Conservation (phyloP, 2,329 filamentous ascomycete species). For the Atkinsonella hypoxylon region DNA sequence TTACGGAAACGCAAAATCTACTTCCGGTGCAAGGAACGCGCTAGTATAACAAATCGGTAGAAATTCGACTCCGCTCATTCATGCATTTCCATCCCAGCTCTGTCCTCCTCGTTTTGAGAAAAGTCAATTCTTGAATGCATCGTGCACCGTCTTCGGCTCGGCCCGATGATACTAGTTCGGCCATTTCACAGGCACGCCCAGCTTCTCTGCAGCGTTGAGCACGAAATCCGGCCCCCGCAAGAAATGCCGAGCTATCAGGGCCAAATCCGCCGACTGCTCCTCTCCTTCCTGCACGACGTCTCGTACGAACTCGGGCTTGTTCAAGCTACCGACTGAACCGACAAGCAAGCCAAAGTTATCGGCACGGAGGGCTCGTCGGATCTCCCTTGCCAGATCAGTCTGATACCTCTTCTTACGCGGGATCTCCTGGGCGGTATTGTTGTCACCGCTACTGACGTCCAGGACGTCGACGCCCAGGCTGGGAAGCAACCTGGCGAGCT, state of each 20-base stretch:
- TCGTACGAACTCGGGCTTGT: slow-evolving; percentile 54
- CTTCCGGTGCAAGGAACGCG: too few species aligned
- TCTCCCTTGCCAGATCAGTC: slow-evolving; percentile 55
- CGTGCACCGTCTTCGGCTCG: slow-evolving; percentile 12
- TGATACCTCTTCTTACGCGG: slow-evolving; percentile 57
- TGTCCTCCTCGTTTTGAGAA: too few species aligned
- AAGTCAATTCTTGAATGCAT: slow-evolving; percentile 1
- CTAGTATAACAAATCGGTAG: too few species aligned
- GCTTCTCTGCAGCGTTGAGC: slow-evolving; percentile 57
- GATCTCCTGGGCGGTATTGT: slow-evolving; percentile 50
- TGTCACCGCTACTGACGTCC: slow-evolving; percentile 70
- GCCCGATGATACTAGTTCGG: slow-evolving; percentile 51
- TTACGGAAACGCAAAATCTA: too few species aligned
- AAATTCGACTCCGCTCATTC: too few species aligned
- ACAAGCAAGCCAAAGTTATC: slow-evolving; percentile 47
- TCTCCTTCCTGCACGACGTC: slow-evolving; percentile 36
- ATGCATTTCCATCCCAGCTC: too few species aligned
- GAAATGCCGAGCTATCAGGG: slow-evolving; percentile 63
- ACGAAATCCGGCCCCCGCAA: slow-evolving; percentile 73
- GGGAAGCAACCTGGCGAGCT: slow-evolving; percentile 58
- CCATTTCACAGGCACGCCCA: slow-evolving; percentile 60
- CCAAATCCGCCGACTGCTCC: slow-evolving; percentile 45
- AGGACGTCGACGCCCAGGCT: slow-evolving; percentile 67
- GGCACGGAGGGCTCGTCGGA: slow-evolving; percentile 52
- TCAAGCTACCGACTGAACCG: slow-evolving; percentile 64